phyloP scores from a whole-genome alignment of 1,284 basidiomycete species.

The Sutorius eximius region DNA sequence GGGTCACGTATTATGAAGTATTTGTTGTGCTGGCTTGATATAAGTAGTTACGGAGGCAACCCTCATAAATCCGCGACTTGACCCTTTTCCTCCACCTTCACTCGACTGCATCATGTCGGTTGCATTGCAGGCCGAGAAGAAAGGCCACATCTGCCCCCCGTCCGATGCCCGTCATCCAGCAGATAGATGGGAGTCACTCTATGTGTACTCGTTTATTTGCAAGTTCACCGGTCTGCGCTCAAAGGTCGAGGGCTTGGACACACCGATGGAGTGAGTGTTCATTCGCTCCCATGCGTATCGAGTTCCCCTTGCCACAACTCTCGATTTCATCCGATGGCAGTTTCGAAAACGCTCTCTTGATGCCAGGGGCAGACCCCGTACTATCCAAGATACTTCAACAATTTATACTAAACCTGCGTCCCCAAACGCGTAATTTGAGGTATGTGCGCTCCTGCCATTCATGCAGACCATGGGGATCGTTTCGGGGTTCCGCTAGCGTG shows the following conservation, averaged over 20 bases:
- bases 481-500: conserved; percentile 47
- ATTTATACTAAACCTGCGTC: conserved; percentile 76
- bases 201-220: conserved; percentile 79
- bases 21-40: conserved; percentile 37
- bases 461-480: conserved; percentile 28
- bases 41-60: conserved; percentile 38
- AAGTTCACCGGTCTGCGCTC: conserved; percentile 72
- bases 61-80: conserved; percentile 36
- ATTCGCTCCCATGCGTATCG: conserved; percentile 14
- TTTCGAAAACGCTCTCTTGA: conserved; percentile 73
- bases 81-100: conserved; percentile 36
- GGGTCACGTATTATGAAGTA: conserved; percentile 36
- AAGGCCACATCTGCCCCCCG: conserved; percentile 72
- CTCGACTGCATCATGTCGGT: conserved; percentile 42
- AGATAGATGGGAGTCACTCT: conserved; percentile 82
- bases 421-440: conserved; percentile 83
- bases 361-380: conserved; percentile 65
- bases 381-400: conserved; percentile 67
- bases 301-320: conserved; percentile 26
- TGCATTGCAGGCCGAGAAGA: conserved; percentile 44
- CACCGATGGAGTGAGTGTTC: conserved; percentile 72
- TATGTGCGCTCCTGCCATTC: conserved; percentile 41
- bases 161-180: conserved; percentile 69
- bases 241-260: conserved; percentile 74
- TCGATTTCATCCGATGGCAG: conserved; percentile 44